Evolutionary conservation across 495 filamentous ascomycete species (phyloP).

Genomic region (Penicillium tannophilum): DNA sequence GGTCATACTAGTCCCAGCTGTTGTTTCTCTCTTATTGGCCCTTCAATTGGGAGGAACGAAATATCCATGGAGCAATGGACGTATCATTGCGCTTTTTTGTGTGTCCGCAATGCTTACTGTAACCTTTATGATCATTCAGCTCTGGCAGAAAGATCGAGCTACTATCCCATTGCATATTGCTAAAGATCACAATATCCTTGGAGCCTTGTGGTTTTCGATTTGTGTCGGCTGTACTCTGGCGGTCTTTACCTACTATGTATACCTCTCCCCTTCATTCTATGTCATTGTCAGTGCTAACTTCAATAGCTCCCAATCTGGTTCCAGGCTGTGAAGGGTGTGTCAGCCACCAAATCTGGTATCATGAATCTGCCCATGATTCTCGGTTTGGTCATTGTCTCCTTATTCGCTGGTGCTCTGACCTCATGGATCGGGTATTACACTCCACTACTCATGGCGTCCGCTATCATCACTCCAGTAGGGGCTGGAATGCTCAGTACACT

Average conservation of each 20-base stretch:
- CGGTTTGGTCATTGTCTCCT: not conserved
- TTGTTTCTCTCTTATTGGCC: not conserved
- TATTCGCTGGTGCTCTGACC: not conserved
- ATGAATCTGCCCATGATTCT: not conserved
- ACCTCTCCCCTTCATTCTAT: not conserved
- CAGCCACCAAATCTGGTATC: not conserved
- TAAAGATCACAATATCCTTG: not conserved
- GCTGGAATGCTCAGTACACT: not conserved
- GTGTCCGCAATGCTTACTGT: not conserved
- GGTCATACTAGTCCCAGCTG: not conserved
- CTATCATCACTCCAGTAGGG: not conserved
- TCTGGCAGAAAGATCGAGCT: not conserved
- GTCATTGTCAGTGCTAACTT: too few species aligned
- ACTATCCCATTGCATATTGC: not conserved
- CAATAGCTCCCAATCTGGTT: constrained; percentile 2
- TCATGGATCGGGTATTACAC: not conserved
- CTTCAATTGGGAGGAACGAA: not conserved
- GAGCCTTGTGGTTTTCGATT: too few species aligned
- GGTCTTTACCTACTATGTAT: too few species aligned
- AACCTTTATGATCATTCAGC: not conserved
- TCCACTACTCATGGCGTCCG: not conserved
- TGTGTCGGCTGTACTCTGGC: not conserved
- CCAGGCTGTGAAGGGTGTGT: constrained; percentile 1
- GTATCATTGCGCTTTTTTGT: not conserved
- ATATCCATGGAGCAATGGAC: not conserved